Conservation (phyloP, 306 rosid species). For the Phaseolus lunatus region DNA sequence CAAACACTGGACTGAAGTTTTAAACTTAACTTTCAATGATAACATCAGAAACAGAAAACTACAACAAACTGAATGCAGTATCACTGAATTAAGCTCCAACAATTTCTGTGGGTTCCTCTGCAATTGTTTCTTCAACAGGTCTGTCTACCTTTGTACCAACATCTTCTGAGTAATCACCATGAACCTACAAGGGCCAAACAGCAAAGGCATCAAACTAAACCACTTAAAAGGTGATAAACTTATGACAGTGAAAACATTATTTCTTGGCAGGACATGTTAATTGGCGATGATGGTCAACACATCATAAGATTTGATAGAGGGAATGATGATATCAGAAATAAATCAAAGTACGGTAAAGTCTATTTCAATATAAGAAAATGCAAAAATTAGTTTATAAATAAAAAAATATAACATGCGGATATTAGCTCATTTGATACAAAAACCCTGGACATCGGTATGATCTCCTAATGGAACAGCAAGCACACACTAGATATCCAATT, state of each 20-base stretch:
- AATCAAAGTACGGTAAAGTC: background rate
- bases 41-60: slow-evolving; percentile 19
- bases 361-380: background rate
- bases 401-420: no score
- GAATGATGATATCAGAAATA: background rate
- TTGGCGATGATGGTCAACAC: background rate
- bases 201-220: background rate
- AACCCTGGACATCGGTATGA: background rate
- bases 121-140: slow-evolving; percentile 71
- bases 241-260: background rate
- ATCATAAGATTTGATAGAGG: no score
- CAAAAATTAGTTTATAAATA: no score
- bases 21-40: slow-evolving; percentile 17
- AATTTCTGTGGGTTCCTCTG: slow-evolving; percentile 65
- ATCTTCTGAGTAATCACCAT: slow-evolving; percentile 80
- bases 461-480: background rate
- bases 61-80: slow-evolving; percentile 18
- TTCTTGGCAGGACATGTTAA: background rate
- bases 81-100: slow-evolving; percentile 69
- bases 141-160: slow-evolving; percentile 86
- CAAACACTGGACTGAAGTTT: background rate
- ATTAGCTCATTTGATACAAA: no score
- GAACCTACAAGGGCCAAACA: slow-evolving; percentile 62
- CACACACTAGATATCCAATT: background rate
- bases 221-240: background rate